Conservation (phyloP, 1,284 basidiomycete genomes). For the Rhodotorula sp. region DNA sequence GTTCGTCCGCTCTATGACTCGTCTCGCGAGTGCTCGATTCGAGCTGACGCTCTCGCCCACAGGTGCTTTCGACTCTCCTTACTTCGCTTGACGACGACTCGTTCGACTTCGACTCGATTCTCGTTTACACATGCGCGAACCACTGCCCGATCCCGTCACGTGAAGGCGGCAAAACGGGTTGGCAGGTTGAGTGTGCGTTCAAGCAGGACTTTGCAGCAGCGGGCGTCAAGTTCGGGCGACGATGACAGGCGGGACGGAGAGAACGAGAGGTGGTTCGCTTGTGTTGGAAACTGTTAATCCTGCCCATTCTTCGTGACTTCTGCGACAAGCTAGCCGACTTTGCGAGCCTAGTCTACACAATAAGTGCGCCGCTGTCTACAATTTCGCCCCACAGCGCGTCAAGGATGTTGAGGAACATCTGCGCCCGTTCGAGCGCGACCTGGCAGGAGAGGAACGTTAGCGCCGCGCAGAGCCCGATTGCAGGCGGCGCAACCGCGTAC, state of each 20-base stretch:
- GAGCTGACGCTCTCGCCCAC: background rate
- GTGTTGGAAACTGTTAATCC: background rate
- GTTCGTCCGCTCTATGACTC: conserved; percentile 3
- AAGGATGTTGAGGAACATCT: conserved; percentile 5
- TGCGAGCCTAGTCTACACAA: background rate
- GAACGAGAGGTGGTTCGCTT: background rate
- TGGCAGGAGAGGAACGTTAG: background rate
- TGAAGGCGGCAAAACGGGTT: conserved; percentile 17
- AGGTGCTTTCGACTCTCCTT: conserved; percentile 38
- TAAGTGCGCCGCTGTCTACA: background rate
- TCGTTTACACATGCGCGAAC: conserved; percentile 37
- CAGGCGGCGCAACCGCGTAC: background rate
- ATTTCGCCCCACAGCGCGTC: conserved; percentile 6
- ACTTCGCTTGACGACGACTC: conserved; percentile 26
- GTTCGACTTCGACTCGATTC: conserved; percentile 34
- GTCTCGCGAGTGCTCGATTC: fast-evolving
- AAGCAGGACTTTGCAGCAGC: conserved; percentile 31
- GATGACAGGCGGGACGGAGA: background rate
- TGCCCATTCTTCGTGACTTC: background rate
- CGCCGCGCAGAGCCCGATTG: background rate
- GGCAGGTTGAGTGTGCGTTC: conserved; percentile 31
- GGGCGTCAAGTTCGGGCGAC: conserved; percentile 30
- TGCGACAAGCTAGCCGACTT: background rate
- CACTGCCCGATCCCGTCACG: conserved; percentile 32
- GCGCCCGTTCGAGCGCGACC: conserved; percentile 7